These are phyloP conservation scores for Picochlorum sp. DNA, from an alignment of 139 green algal species.

Conservation along the genomic window DNA sequence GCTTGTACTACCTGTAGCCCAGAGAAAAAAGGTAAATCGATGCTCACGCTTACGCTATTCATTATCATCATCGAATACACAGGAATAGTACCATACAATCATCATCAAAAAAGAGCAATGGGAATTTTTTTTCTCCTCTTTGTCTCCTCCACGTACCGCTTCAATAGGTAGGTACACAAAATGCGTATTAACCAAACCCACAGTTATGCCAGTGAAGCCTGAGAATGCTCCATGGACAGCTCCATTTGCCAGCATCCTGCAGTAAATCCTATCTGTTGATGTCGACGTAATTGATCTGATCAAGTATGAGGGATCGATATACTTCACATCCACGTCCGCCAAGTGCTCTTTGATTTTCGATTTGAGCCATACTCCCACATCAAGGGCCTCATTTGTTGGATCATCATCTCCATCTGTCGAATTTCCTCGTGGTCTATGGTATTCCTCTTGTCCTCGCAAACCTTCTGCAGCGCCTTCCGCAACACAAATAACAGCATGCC, in stretches of 20 bases:
- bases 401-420: constrained; percentile 28
- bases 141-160: constrained; percentile 64
- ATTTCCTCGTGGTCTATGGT: constrained; percentile 10
- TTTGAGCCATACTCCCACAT: constrained; percentile 57
- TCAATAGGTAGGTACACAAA: constrained; percentile 62
- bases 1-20: constrained; percentile 3
- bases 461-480: constrained; percentile 67
- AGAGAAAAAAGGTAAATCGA: no score
- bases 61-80: no score
- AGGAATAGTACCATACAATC: no score
- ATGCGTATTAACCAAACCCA: constrained; percentile 43
- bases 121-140: constrained; percentile 17
- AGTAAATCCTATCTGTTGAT: constrained; percentile 83
- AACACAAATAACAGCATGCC: constrained; percentile 63
- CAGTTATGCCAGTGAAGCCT: constrained; percentile 62
- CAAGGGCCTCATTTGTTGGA: constrained; percentile 31
- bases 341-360: constrained; percentile 45
- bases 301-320: constrained; percentile 41
- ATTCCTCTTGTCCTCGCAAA: background rate
- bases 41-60: no score
- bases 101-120: no score
- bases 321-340: constrained; percentile 48
- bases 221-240: constrained; percentile 93
- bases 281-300: constrained; percentile 80
- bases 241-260: constrained; percentile 82